Evolutionary conservation across 345 rosid species (phyloP), one percentile per base, ranked within the genome.

Genomic region (Lumnitzera littorea): DNA sequence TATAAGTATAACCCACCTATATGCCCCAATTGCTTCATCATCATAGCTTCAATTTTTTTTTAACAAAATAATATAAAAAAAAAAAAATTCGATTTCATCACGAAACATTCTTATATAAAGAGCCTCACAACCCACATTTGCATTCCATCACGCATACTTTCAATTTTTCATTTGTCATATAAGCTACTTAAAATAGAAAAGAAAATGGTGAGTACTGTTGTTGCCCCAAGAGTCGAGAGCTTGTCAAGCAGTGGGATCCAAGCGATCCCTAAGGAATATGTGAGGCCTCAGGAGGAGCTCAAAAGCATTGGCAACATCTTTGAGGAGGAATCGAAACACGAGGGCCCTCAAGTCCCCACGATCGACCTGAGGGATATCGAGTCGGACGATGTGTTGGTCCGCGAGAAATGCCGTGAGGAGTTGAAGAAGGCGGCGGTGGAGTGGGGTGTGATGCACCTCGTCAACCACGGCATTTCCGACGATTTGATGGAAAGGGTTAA

Each of bases 391-490:
- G 11, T 15, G 24, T 62, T 14, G 11, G 74, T 70, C 2, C 78
- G 91, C 0, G 77, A 76, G 58, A 83, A 65, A 55, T 88, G 95
- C 67, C 54, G 77, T 1, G 81, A 77, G 41, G 69, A 79, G 46
- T 78, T 94, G 11, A 76, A 79, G 46, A 70, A 65, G 46, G 96
- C 95, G 0, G 83, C 99, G 15, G 62, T 48, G 58, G 91, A 84
- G 0, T 94, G 95, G 96, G 97, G 97, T 0, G 99, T 94, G 50
- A 91, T 94, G 99, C 97, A 94, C 76, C 75, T 91, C 12, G 79
- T 91, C 43, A 91, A 88, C 82, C 97, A 94, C 57, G 96, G 99
- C 2, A 76, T 94, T 63, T 36, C 89, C 0, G 63, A 65, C 5
- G 87, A 83, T 0, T 82, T 94, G 14, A 77, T 77, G 5, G 84